A percentile compares a stretch with the other conserved stretches of the same genome.
Conservation (phyloP, 805 yeast species). For the Kregervanrija pseudodelftensis region DNA sequence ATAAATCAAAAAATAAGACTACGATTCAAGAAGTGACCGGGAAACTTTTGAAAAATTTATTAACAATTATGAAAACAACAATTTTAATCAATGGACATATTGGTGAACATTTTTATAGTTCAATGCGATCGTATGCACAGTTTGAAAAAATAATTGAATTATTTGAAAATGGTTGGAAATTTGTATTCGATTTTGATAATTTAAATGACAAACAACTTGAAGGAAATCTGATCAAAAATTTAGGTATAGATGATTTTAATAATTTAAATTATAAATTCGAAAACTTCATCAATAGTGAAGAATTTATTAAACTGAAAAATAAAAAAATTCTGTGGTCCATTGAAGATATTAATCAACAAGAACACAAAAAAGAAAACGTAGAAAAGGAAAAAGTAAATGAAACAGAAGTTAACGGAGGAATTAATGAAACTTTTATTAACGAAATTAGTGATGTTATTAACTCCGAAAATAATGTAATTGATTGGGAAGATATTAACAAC, state of each 20-base stretch:
- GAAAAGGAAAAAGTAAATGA: too few relatives aligned
- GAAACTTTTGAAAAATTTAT: constrained; percentile 3
- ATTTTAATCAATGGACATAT: constrained; percentile 1
- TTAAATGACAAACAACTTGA: too few relatives aligned
- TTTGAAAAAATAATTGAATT: constrained; percentile 8
- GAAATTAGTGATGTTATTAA: neutral
- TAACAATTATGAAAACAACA: constrained; percentile 3
- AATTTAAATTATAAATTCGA: neutral
- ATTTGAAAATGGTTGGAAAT: constrained; percentile 9
- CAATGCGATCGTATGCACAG: constrained; percentile 7
- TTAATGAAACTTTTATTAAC: neutral
- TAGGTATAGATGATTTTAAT: too few relatives aligned
- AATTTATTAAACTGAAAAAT: neutral
- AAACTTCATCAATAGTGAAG: neutral
- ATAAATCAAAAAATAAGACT: neutral
- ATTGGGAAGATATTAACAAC: constrained; percentile 3
- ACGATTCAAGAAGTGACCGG: neutral
- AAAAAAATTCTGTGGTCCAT: neutral
- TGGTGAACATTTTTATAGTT: constrained; percentile 7
- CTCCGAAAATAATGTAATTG: neutral
- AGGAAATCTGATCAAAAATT: too few relatives aligned
- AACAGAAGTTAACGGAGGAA: too few relatives aligned
- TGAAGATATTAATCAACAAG: neutral
- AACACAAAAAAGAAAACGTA: too few relatives aligned
- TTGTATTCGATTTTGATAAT: neutral